Conservation (phyloP, 805 yeast genomes). For the Ascoidea asiatica region DNA sequence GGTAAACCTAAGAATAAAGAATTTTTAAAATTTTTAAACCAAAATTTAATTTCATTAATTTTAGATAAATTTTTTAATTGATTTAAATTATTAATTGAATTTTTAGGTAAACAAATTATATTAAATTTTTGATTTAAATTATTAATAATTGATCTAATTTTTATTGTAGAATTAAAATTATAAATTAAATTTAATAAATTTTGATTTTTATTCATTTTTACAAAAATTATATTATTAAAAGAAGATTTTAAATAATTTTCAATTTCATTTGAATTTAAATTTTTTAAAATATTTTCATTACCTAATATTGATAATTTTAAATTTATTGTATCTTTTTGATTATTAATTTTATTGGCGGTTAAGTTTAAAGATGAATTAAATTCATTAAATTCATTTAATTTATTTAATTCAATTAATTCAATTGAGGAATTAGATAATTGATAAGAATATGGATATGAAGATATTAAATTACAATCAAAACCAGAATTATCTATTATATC, state of each 20-base stretch:
- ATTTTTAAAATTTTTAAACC: slow-evolving; percentile 45
- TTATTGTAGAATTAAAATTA: slow-evolving; percentile 31
- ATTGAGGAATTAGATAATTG: no score
- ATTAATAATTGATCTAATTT: slow-evolving; percentile 51
- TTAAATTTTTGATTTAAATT: slow-evolving; percentile 25
- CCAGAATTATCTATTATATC: slow-evolving; percentile 67
- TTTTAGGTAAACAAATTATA: slow-evolving; percentile 7
- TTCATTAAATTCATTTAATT: slow-evolving; percentile 4
- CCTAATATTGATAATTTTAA: no score
- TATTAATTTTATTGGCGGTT: not conserved
- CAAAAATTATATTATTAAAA: slow-evolving; percentile 22
- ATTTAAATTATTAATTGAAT: slow-evolving; percentile 31
- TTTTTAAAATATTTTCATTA: no score
- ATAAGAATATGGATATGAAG: no score
- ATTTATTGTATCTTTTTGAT: no score
- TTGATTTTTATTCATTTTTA: slow-evolving; percentile 38
- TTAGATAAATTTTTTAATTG: slow-evolving; percentile 62
- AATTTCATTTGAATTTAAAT: no score
- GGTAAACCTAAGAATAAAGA: slow-evolving; percentile 51
- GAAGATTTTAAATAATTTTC: slow-evolving; percentile 1
- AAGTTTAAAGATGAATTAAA: not conserved
- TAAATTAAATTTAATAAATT: slow-evolving; percentile 24
- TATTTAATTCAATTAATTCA: no score
- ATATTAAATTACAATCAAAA: slow-evolving; percentile 35
- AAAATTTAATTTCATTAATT: slow-evolving; percentile 55